A percentile compares a stretch with the other conserved stretches of the same genome.
Evolutionary conservation across 805 yeast genomes (phyloP).

Genomic region (Nakazawaea pomicola): DNA sequence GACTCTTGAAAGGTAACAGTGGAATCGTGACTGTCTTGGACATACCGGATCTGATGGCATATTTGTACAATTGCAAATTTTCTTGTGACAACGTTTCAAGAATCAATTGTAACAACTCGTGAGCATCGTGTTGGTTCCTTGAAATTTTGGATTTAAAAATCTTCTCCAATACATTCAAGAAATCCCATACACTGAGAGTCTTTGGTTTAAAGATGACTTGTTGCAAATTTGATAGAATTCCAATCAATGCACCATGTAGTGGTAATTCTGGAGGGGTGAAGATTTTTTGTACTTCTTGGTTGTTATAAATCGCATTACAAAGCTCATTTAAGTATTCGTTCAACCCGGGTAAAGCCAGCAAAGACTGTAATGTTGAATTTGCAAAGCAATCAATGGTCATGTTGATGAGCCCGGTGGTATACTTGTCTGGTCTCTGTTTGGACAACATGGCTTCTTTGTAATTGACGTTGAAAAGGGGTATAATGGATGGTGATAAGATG

Average conservation of each 20-base stretch:
- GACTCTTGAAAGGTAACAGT: slow-evolving; percentile 70
- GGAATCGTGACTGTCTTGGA: slow-evolving; percentile 33
- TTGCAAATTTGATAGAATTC: slow-evolving; percentile 51
- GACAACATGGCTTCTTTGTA: slow-evolving; percentile 23
- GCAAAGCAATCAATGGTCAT: slow-evolving; percentile 90
- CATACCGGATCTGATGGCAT: slow-evolving; percentile 16
- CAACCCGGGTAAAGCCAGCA: slow-evolving; percentile 56
- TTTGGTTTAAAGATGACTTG: slow-evolving; percentile 50
- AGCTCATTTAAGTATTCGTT: slow-evolving; percentile 42
- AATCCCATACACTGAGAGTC: slow-evolving; percentile 71
- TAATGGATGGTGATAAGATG: slow-evolving; percentile 26
- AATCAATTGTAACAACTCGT: slow-evolving; percentile 79
- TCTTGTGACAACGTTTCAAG: slow-evolving; percentile 77
- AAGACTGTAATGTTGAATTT: slow-evolving; percentile 80
- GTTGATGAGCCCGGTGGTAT: slow-evolving; percentile 80
- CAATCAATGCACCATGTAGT: slow-evolving; percentile 54
- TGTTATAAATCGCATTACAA: slow-evolving; percentile 19
- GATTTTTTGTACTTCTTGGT: slow-evolving; percentile 8
- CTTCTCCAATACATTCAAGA: slow-evolving; percentile 65
- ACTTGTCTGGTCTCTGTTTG: slow-evolving; percentile 59
- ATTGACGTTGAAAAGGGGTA: slow-evolving; percentile 18
- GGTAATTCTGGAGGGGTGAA: slow-evolving; percentile 34
- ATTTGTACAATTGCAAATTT: slow-evolving; percentile 35
- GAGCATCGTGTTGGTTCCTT: slow-evolving; percentile 89
- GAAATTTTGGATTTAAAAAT: slow-evolving; percentile 73